Base-by-base conservation (phyloP, 2,329 filamentous ascomycete species). In the Hortaea werneckii region DNA sequence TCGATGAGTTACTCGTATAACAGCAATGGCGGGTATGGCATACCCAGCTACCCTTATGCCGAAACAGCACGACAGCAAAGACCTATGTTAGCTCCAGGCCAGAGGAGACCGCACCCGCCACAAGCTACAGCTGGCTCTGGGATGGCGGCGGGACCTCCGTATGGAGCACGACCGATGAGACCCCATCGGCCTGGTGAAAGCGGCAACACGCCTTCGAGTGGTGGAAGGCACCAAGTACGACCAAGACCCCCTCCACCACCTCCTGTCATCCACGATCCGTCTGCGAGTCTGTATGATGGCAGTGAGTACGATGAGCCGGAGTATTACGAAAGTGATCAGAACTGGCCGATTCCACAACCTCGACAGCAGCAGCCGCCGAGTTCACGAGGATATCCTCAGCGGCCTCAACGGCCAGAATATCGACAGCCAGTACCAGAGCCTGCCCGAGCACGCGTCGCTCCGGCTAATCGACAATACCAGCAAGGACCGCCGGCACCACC, bases 401-500 rank as follows among this genome's bases (percentile, higher is more conserved):
- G 59, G 47, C 59, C 58, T 12, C 54, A 54, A 48, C 50, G 59
- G 46, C 59, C 57, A 6, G 52, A 54, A 6, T 44, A 47, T 37
- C 49, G 49, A 7, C 51, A 49, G 37, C 38, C 47, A 8, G 28
- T 48, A 12, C 40, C 46, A 29, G 48, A 54, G 26, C 48, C 46
- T 41, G 46, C 54, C 13, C 51, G 54, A 40, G 45, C 49, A 27
- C 54, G 56, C 10, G 39, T 43, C 28, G 42, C 47, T 26, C 46
- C 52, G 6, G 42, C 49, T 12, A 46, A 48, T 12, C 45, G 50
- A 34, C 51, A 51, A n/a, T 49, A 53, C 13, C 45, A 49, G 26
- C 52, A 45, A 29, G 47, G 41, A 39, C 48, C 50, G 39, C 46
- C 40, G 20, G 47, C 50, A 37, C 49, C 44, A 30, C 48, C 49